phyloP scores from a whole-genome alignment of 2,329 filamentous ascomycete genomes.

The Fusarium clavum region DNA sequence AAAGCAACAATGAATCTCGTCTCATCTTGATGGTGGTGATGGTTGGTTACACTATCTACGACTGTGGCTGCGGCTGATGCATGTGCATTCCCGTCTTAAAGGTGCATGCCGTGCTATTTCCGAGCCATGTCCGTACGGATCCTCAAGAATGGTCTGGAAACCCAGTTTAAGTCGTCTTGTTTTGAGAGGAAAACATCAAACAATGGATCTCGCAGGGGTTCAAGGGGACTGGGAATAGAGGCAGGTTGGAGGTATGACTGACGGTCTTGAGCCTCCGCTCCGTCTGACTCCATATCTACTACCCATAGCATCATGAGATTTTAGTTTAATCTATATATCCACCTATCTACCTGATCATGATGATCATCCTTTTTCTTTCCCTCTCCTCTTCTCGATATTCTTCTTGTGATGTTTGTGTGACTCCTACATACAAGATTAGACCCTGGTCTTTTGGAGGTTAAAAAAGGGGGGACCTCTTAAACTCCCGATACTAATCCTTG shows the following conservation, averaged over 20 bases:
- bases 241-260: conserved; percentile 17
- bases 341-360: neutral
- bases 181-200: conserved; percentile 31
- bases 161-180: conserved; percentile 24
- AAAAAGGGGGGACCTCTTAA: conserved; percentile 20
- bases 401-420: neutral
- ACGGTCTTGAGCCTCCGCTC: conserved; percentile 34
- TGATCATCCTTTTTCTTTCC: too few species aligned
- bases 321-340: neutral
- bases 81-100: neutral
- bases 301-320: neutral
- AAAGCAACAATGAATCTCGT: conserved; percentile 11
- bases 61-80: conserved; percentile 16
- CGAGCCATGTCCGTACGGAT: conserved; percentile 39
- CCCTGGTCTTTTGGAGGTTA: neutral
- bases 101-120: conserved; percentile 38
- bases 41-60: conserved; percentile 2
- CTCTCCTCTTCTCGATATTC: neutral
- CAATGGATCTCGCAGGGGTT: conserved; percentile 22
- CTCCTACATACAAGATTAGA: neutral
- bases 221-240: conserved; percentile 21
- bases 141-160: conserved; percentile 13
- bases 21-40: neutral
- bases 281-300: neutral
- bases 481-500: conserved; percentile 21